A percentile compares a stretch with the other conserved stretches of the same genome.
Conservation (phyloP, 225 moss, liverwort and hornwort species). For the Sphagnum tenellum region DNA sequence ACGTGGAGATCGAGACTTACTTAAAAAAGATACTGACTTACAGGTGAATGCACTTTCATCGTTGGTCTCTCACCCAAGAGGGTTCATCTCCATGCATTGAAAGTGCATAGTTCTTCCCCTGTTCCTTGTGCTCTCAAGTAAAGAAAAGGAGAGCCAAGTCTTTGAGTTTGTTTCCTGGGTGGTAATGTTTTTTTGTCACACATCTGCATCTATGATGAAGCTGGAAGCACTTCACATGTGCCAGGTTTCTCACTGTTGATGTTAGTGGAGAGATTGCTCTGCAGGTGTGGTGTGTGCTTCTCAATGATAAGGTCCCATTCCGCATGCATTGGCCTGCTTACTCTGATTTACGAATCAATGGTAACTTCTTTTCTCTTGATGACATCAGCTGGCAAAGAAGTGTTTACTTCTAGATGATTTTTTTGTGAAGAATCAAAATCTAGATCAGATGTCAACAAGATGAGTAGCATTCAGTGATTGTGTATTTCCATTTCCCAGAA, state of each 20-base stretch:
- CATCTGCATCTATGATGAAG: too few relatives aligned
- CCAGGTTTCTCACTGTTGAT: too few relatives aligned
- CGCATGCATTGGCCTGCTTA: slow-evolving; percentile 97
- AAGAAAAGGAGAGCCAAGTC: too few relatives aligned
- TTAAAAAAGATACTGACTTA: slow-evolving; percentile 32
- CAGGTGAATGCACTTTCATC: slow-evolving; percentile 18
- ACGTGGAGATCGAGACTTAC: slow-evolving; percentile 19
- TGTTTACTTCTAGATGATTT: not conserved
- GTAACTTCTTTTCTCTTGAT: slow-evolving; percentile 19
- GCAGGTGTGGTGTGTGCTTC: slow-evolving; percentile 99
- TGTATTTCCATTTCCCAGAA: too few relatives aligned
- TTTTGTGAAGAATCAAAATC: not conserved
- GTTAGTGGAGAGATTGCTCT: slow-evolving; percentile 1
- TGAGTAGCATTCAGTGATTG: too few relatives aligned
- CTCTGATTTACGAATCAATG: slow-evolving; percentile 82
- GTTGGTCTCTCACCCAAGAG: too few relatives aligned
- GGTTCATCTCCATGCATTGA: not conserved
- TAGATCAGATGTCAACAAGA: too few relatives aligned
- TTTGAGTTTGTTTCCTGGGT: too few relatives aligned
- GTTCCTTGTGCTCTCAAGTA: too few relatives aligned
- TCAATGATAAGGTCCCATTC: slow-evolving; percentile 94
- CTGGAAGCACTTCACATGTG: too few relatives aligned
- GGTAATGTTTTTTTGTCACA: too few relatives aligned
- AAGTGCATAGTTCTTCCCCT: not conserved
- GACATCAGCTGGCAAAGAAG: too few relatives aligned